A percentile compares a stretch with the other conserved stretches of the same genome.
Evolutionary conservation across 176 grass and related monocot genomes (phyloP).

Genomic region (Saccharum spontaneum): DNA sequence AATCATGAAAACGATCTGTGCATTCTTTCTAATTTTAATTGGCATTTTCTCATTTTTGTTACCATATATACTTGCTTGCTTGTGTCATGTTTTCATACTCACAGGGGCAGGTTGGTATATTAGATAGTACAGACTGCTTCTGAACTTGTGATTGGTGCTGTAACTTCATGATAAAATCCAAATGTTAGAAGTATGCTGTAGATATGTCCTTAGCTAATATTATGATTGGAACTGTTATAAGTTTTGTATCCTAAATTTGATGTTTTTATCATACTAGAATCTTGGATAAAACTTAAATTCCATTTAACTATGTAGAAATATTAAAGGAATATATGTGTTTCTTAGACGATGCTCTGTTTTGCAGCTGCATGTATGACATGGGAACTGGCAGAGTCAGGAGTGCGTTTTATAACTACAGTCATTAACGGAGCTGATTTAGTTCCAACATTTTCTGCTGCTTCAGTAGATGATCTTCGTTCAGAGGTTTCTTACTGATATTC

Average conservation of each 20-base stretch:
- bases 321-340: conserved; percentile 1
- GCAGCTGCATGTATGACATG: conserved; percentile 98
- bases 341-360: conserved; percentile 20
- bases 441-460: conserved; percentile 89
- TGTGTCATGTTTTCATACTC: background rate
- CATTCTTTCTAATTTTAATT: background rate
- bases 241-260: conserved; percentile 3
- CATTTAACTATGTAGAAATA: conserved; percentile 5
- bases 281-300: background rate
- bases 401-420: conserved; percentile 91
- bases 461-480: conserved; percentile 91
- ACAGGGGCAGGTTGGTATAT: background rate
- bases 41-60: background rate
- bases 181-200: background rate
- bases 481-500: conserved; percentile 55
- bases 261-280: background rate
- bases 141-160: background rate
- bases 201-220: background rate
- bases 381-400: conserved; percentile 95
- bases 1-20: background rate
- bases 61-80: background rate
- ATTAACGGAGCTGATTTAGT: conserved; percentile 97
- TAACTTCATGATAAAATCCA: background rate
- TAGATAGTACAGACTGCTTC: background rate
- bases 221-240: background rate